Evolutionary conservation across 352 stramenopile genomes (phyloP).

Genomic region (Globisporangium spinosum): DNA sequence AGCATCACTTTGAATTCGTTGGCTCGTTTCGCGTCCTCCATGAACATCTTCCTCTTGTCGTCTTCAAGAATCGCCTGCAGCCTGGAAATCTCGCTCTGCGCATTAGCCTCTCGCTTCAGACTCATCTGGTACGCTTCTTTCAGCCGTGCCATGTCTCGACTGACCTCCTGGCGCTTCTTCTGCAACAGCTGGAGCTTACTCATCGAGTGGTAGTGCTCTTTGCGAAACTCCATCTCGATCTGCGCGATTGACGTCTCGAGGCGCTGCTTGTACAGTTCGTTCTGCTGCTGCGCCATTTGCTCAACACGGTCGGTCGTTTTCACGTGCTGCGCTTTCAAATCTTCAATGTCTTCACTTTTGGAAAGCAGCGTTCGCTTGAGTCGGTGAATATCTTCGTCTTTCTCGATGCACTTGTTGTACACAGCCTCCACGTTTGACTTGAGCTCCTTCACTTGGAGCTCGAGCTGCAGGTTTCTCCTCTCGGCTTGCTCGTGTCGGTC

Average conservation of each 20-base stretch:
- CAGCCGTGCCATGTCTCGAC: slow-evolving; percentile 32
- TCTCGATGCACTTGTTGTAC: slow-evolving; percentile 54
- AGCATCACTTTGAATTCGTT: slow-evolving; percentile 48
- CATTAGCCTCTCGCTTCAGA: slow-evolving; percentile 40
- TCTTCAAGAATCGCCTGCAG: slow-evolving; percentile 45
- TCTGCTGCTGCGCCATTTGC: slow-evolving; percentile 49
- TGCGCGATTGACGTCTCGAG: slow-evolving; percentile 52
- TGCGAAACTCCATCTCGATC: slow-evolving; percentile 72
- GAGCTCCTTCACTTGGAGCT: slow-evolving; percentile 45
- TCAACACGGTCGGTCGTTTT: slow-evolving; percentile 55
- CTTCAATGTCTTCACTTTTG: slow-evolving; percentile 49
- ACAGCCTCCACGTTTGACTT: slow-evolving; percentile 37
- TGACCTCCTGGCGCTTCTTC: slow-evolving; percentile 39
- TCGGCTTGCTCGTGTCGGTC: slow-evolving; percentile 32
- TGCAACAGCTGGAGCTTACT: slow-evolving; percentile 46
- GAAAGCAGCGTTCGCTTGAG: slow-evolving; percentile 39
- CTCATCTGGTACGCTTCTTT: slow-evolving; percentile 49
- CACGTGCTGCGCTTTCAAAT: slow-evolving; percentile 37
- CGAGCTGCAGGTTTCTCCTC: slow-evolving; percentile 31
- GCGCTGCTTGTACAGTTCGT: slow-evolving; percentile 54
- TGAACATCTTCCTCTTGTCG: slow-evolving; percentile 46
- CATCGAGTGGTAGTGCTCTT: slow-evolving; percentile 40
- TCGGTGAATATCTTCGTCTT: slow-evolving; percentile 53
- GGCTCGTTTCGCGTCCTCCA: slow-evolving; percentile 36
- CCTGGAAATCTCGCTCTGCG: slow-evolving; percentile 36